A percentile compares a stretch with the other conserved stretches of the same genome.
phyloP scores from a whole-genome alignment of 805 yeast species.

The Ogataea glucozyma region DNA sequence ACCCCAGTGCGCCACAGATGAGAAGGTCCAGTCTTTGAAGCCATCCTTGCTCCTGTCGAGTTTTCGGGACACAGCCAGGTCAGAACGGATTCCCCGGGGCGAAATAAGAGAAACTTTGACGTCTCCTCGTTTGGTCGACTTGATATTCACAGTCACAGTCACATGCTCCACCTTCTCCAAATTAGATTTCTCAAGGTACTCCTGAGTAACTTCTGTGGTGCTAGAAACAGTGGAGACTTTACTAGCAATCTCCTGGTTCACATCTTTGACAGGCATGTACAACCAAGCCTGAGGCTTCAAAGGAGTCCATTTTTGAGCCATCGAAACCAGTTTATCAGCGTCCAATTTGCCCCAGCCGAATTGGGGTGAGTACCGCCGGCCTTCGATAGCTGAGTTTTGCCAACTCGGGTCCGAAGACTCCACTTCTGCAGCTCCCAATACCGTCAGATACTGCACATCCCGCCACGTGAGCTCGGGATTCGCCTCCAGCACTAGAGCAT shows the following conservation, averaged over 20 bases:
- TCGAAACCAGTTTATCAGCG: constrained; percentile 69
- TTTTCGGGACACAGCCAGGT: constrained; percentile 67
- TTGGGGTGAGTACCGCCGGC: constrained; percentile 73
- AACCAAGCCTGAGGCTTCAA: constrained; percentile 93
- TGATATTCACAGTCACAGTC: constrained; percentile 74
- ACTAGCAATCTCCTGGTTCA: constrained; percentile 28
- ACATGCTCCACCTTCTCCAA: constrained; percentile 81
- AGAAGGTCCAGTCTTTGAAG: constrained; percentile 82
- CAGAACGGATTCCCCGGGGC: constrained; percentile 74
- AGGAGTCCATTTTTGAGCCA: constrained; percentile 70
- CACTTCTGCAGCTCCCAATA: constrained; percentile 68
- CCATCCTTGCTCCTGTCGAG: constrained; percentile 60
- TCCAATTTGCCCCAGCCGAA: constrained; percentile 94
- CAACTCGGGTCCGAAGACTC: constrained; percentile 68
- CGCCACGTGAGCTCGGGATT: constrained; percentile 94
- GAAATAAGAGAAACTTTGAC: constrained; percentile 65
- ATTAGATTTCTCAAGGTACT: constrained; percentile 54
- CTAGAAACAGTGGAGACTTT: constrained; percentile 34
- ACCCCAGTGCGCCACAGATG: constrained; percentile 99
- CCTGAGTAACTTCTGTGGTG: constrained; percentile 46
- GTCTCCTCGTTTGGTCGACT: constrained; percentile 65
- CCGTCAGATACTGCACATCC: constrained; percentile 84
- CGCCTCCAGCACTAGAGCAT: constrained; percentile 75
- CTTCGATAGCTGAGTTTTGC: constrained; percentile 65
- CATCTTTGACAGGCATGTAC: constrained; percentile 46